Base-by-base conservation (phyloP, 306 rosid genomes). In the Cucumis melo region DNA sequence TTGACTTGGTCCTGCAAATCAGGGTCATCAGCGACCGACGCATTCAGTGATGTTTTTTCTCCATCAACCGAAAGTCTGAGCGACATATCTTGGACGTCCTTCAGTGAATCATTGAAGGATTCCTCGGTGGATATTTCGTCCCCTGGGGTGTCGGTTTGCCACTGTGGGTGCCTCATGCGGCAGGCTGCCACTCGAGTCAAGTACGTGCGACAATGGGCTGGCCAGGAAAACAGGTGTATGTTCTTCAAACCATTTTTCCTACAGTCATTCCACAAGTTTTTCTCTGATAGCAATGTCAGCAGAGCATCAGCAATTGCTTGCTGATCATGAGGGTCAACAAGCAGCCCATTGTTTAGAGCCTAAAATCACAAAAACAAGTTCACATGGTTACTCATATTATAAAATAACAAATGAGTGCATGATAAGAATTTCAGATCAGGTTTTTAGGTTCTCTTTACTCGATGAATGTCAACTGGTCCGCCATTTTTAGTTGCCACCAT, bases 401-500 rank as follows among this genome's bases (percentile, higher is more conserved):
- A 34, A 54, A 71, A 20, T 68, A 68, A 44, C n/a, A 68, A 46
- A 68, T 6, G 9, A 48, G 41, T 27, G 23, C 76, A 50, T 48
- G 5, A 72, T 16, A 46, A 0, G 39, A n/a, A 50, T 71, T 46
- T 71, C 59, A 48, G 15, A 71, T 48, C 59, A 5, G 60, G 16
- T 72, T 72, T 72, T 46, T n/a, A 24, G 58, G 21, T 70, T 70
- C 24, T 36, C 61, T 27, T 84, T 89, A 92, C 98, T 88, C 79
- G 84, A 74, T 90, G 86, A 83, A 92, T 92, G 84, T 92, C 98
- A 48, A 92, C 98, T 8, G 98, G 98, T 77, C 98, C 98, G 13
- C 96, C 98, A 41, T 92, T 92, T 84, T 89, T 87, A 9, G 96
- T 92, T 82, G 96, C 95, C 85, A 92, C 98, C 93, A 86, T 85